These are phyloP conservation scores for Rhizoclosmatium hyalinum DNA, from an alignment of 371 early-diverging fungal genomes.

Conservation along the genomic window DNA sequence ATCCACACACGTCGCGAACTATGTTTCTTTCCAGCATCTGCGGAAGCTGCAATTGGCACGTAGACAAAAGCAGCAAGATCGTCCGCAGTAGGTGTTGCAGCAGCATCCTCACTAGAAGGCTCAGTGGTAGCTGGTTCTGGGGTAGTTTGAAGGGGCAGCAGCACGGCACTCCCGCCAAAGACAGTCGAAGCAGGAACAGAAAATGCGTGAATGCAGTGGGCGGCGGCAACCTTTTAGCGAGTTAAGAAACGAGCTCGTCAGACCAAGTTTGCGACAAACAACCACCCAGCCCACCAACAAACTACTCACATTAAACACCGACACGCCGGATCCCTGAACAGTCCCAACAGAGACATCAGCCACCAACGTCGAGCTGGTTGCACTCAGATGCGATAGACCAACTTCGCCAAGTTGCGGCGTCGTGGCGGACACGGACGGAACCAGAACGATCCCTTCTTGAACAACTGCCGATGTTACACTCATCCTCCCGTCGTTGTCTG, in stretches of 20 bases:
- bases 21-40: neutral
- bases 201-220: constrained; percentile 33
- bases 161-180: constrained; percentile 18
- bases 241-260: neutral
- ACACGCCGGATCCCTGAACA: constrained; percentile 28
- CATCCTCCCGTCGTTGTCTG: neutral
- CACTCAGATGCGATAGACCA: neutral
- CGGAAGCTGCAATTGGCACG: neutral
- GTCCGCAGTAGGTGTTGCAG: neutral
- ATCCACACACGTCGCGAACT: constrained; percentile 27
- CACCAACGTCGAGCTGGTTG: neutral
- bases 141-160: neutral
- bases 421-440: neutral
- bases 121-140: neutral
- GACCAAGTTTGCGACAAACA: neutral
- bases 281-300: too few relatives aligned
- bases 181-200: constrained; percentile 23
- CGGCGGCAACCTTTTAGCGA: constrained; percentile 3
- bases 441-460: neutral
- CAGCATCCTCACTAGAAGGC: neutral
- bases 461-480: neutral
- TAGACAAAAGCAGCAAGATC: constrained; percentile 12
- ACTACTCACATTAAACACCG: constrained; percentile 29
- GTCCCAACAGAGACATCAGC: constrained; percentile 11
- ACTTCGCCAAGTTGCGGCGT: neutral